Conservation (phyloP, 2,329 filamentous ascomycete species). For the Nemania abortiva region DNA sequence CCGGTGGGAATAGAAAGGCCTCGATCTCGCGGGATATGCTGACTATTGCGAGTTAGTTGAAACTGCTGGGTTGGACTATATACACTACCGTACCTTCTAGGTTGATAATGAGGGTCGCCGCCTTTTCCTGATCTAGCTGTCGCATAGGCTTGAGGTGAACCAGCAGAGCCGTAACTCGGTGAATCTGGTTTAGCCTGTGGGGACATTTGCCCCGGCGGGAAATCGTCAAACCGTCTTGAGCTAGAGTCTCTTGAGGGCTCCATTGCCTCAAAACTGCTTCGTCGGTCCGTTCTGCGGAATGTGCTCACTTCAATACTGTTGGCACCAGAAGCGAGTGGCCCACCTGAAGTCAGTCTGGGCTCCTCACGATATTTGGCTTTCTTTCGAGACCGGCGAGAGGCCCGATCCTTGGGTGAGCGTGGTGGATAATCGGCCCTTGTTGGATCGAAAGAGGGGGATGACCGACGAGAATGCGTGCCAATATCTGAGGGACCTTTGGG, state of each 20-base stretch:
- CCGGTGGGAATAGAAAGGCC: slow-evolving; percentile 16
- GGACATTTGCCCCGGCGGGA: slow-evolving; percentile 62
- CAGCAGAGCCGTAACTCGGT: slow-evolving; percentile 71
- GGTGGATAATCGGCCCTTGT: slow-evolving; percentile 44
- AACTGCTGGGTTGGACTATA: slow-evolving; percentile 45
- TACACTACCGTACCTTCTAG: slow-evolving; percentile 48
- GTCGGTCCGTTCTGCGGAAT: slow-evolving; percentile 53
- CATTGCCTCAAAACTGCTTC: slow-evolving; percentile 55
- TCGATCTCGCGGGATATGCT: slow-evolving; percentile 31
- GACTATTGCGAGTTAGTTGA: slow-evolving; percentile 48
- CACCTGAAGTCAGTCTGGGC: slow-evolving; percentile 53
- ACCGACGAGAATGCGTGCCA: slow-evolving; percentile 46
- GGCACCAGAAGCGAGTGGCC: slow-evolving; percentile 58
- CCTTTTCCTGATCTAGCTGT: slow-evolving; percentile 65
- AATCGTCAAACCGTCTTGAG: slow-evolving; percentile 56
- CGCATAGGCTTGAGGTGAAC: slow-evolving; percentile 69
- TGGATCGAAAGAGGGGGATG: slow-evolving; percentile 45
- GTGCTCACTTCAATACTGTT: slow-evolving; percentile 66
- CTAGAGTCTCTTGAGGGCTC: slow-evolving; percentile 52
- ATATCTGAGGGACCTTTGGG: slow-evolving; percentile 44
- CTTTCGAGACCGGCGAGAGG: slow-evolving; percentile 50
- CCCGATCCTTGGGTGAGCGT: slow-evolving; percentile 48
- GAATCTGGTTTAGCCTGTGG: slow-evolving; percentile 66
- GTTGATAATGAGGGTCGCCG: slow-evolving; percentile 59
- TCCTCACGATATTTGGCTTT: slow-evolving; percentile 57